Evolutionary conservation across 176 grass and related monocot species (phyloP).

Genomic region (Cocos nucifera): DNA sequence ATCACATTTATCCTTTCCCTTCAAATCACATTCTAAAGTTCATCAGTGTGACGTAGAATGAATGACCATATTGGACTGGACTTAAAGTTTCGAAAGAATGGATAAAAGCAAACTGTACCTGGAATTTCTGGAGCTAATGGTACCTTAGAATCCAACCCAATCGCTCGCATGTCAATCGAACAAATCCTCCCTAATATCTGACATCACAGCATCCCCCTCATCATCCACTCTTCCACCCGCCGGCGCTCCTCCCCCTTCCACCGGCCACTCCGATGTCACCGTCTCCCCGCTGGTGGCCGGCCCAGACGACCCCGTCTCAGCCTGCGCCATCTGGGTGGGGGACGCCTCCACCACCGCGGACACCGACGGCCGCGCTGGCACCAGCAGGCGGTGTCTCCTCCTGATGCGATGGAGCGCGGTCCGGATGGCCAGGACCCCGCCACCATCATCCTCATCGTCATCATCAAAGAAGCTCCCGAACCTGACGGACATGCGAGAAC

Average conservation of each 20-base stretch:
- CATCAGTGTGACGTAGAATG: too few relatives aligned
- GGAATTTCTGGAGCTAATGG: too few relatives aligned
- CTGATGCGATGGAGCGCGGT: constrained; percentile 25
- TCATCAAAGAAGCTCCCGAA: constrained; percentile 12
- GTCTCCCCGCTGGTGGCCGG: constrained; percentile 58
- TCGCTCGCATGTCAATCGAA: constrained; percentile 32
- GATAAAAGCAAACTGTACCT: too few relatives aligned
- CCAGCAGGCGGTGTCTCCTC: constrained; percentile 9
- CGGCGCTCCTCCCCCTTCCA: constrained; percentile 5
- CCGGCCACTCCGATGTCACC: constrained; percentile 55
- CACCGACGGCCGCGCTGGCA: neutral
- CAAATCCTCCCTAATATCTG: constrained; percentile 37
- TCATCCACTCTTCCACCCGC: constrained; percentile 20
- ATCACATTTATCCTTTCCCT: too few relatives aligned
- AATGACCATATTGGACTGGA: too few relatives aligned
- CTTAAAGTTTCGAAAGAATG: too few relatives aligned
- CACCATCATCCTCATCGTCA: constrained; percentile 1
- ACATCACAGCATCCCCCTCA: constrained; percentile 42
- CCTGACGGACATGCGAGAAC: constrained; percentile 31
- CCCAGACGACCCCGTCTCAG: constrained; percentile 12
- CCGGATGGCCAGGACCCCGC: neutral
- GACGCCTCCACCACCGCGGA: constrained; percentile 17
- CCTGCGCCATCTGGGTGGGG: constrained; percentile 60
- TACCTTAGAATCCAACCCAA: too few relatives aligned
- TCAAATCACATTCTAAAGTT: too few relatives aligned